These are phyloP conservation scores for Aspergillus terreus DNA, from an alignment of 2,329 filamentous ascomycete genomes.

Conservation along the genomic window DNA sequence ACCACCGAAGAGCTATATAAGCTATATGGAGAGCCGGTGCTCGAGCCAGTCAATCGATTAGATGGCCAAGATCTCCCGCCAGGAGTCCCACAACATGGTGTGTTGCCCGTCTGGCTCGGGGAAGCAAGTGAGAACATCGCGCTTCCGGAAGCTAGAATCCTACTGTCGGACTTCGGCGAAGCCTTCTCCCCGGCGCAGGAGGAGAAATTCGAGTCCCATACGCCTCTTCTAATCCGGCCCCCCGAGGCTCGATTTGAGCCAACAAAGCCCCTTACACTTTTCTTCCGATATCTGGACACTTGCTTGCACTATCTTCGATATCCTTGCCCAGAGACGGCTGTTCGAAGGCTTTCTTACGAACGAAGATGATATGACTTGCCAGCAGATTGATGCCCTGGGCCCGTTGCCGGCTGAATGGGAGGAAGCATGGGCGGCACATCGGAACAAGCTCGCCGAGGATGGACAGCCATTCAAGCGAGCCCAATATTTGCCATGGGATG, in stretches of 20 bases:
- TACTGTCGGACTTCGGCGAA: constrained; percentile 27
- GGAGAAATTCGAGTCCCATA: constrained; percentile 15
- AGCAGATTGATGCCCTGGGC: constrained; percentile 28
- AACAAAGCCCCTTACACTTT: constrained; percentile 25
- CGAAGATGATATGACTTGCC: constrained; percentile 22
- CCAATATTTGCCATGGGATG: constrained; percentile 3
- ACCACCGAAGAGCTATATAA: constrained; percentile 19
- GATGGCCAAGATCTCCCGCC: constrained; percentile 18
- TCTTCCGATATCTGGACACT: constrained; percentile 38
- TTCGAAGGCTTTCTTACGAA: constrained; percentile 22
- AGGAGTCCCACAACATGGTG: constrained; percentile 16
- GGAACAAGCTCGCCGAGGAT: constrained; percentile 13
- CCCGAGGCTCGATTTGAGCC: constrained; percentile 36
- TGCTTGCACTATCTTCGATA: constrained; percentile 32
- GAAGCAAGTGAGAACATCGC: constrained; percentile 20
- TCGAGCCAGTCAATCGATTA: constrained; percentile 16
- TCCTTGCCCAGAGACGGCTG: constrained; percentile 25
- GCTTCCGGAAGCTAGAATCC: constrained; percentile 20
- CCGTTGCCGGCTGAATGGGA: constrained; percentile 21
- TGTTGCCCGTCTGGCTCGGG: constrained; percentile 16
- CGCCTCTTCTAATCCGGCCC: constrained; percentile 22
- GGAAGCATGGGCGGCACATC: constrained; percentile 18
- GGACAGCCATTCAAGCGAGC: constrained; percentile 4
- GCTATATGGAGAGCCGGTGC: constrained; percentile 17
- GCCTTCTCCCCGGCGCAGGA: constrained; percentile 17